These are phyloP conservation scores for Vitis rotundifolia DNA, from an alignment of 164 flowering plant genomes.

Conservation along the genomic window DNA sequence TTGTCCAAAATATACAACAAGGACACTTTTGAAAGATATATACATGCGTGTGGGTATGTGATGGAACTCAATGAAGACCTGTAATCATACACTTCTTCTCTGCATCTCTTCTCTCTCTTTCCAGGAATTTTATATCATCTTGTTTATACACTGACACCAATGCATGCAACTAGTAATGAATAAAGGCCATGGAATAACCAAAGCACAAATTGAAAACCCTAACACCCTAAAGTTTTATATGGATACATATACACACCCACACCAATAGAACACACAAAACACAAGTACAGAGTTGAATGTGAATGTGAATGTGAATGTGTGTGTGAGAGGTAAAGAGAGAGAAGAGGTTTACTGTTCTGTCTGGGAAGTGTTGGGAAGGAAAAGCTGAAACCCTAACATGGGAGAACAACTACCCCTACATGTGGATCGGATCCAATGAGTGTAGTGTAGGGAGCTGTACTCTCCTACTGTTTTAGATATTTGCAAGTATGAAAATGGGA, in stretches of 20 bases:
- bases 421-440: constrained; percentile 24
- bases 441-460: constrained; percentile 7
- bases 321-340: constrained; percentile 7
- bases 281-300: background rate
- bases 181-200: no score
- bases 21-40: constrained; percentile 14
- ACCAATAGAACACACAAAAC: no score
- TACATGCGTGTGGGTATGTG: no score
- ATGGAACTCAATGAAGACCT: no score
- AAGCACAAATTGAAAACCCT: no score
- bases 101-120: no score
- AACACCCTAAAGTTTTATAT: no score
- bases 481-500: background rate
- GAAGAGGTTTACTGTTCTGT: constrained; percentile 13
- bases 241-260: no score
- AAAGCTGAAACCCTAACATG: constrained; percentile 22
- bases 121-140: no score
- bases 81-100: no score
- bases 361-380: constrained; percentile 4
- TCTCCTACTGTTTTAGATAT: constrained; percentile 15
- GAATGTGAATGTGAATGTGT: background rate
- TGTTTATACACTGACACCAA: no score
- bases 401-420: constrained; percentile 10
- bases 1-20: background rate
- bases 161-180: no score